Evolutionary conservation across 1,139 yeast species (phyloP), one percentile per base, ranked within the genome.

Genomic region (Hansenula lynferdii): DNA sequence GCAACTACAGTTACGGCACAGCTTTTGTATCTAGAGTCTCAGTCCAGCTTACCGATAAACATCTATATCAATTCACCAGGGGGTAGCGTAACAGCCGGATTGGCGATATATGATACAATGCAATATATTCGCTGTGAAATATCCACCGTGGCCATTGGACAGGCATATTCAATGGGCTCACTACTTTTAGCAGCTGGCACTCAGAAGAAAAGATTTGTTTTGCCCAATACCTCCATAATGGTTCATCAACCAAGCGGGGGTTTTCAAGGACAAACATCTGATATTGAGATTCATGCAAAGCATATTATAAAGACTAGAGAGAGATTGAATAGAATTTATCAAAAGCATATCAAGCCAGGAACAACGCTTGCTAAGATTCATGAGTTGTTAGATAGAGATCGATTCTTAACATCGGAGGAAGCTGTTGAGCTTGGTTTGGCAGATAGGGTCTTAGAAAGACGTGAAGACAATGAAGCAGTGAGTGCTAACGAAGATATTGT

Each of bases 31-130:
- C 40, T 60, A 28, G 65, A 60, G 36, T 52, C 60, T 2, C 56
- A 58, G 32, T 54, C 60, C 8, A 41, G 48, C 5, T 44, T 53
- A 26, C 60, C 62, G 8, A 59, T 60, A 27, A 50, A 53, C 42
- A 42, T 60, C 31, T 61, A 60, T 42, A 59, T 60, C 41, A 60
- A 60, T 38, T 58, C 64, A 1, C 61, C 62, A 4, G 65, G 65
- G 2, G 65, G 65, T 3, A 49, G 53, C 11, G 60, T 60, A 29
- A 58, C 61, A 5, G 53, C 63, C 5, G 65, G 65, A 1, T 43
- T 60, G 31, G 61, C 64, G 6, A 56, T 60, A 23, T 58, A 60
- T 34, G 65, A 60, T 37, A 60, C 65, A 12, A 60, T 60, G 53
- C 64, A 60, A 42, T 61, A 57, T 38, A 55, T 60, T 33, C 41